Evolutionary conservation across 306 rosid species (phyloP).

Genomic region (Betula pendula): DNA sequence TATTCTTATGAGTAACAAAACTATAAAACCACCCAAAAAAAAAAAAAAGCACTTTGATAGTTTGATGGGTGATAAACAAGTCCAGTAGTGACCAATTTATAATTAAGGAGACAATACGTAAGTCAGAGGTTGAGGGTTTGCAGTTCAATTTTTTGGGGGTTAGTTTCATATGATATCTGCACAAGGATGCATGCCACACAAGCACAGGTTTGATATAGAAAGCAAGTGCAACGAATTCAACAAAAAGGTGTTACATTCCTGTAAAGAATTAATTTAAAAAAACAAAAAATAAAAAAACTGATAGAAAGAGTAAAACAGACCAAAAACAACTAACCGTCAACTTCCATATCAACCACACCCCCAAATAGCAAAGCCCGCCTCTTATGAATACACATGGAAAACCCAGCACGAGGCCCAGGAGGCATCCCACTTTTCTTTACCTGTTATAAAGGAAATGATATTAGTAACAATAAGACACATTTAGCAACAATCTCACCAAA

Average conservation of each 20-base stretch:
- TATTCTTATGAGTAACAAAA: neutral
- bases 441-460: conserved; percentile 42
- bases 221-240: neutral
- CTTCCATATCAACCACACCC: conserved; percentile 98
- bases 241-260: neutral
- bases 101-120: neutral
- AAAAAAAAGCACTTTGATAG: too few species aligned
- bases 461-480: neutral
- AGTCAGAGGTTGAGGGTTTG: neutral
- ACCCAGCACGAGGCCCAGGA: conserved; percentile 98
- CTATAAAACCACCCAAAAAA: neutral
- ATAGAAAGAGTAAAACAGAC: conserved; percentile 9
- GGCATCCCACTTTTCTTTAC: conserved; percentile 98
- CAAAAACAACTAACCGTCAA: conserved; percentile 60
- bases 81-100: neutral
- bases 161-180: neutral
- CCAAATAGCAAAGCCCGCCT: conserved; percentile 88
- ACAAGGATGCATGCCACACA: neutral
- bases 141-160: neutral
- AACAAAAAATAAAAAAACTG: neutral
- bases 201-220: neutral
- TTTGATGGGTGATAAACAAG: neutral
- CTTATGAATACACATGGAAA: conserved; percentile 93
- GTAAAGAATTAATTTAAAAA: neutral
- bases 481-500: neutral